These are phyloP conservation scores for Boletus edulis DNA, from an alignment of 768 basidiomycete genomes.

Conservation along the genomic window DNA sequence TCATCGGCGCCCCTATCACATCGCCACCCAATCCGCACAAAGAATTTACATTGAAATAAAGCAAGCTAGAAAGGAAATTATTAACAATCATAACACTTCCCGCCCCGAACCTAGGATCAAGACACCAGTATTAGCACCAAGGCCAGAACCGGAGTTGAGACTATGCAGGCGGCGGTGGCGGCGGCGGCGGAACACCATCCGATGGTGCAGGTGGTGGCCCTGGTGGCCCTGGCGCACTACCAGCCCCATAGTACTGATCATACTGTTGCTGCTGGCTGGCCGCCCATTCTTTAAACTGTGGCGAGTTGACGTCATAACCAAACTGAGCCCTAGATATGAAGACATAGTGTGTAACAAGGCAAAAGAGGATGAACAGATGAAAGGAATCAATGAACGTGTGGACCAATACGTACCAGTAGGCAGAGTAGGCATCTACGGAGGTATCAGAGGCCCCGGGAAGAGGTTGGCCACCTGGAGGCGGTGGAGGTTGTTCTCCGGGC, in stretches of 20 bases:
- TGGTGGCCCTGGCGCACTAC: slow-evolving; percentile 16
- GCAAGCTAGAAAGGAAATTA: slow-evolving; percentile 25
- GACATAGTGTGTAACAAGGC: background rate
- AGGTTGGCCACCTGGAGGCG: slow-evolving; percentile 49
- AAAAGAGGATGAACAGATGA: background rate
- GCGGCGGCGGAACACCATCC: slow-evolving; percentile 14
- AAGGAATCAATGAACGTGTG: background rate
- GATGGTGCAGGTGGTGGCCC: slow-evolving; percentile 25
- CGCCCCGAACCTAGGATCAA: slow-evolving; percentile 1
- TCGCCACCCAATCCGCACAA: background rate
- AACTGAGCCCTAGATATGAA: slow-evolving; percentile 63
- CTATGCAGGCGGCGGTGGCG: slow-evolving; percentile 29
- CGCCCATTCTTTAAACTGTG: slow-evolving; percentile 80
- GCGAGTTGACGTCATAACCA: slow-evolving; percentile 82
- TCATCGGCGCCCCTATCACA: no score
- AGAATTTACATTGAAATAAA: slow-evolving; percentile 34
- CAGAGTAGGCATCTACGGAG: slow-evolving; percentile 52
- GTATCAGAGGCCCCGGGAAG: slow-evolving; percentile 43
- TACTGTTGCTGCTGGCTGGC: slow-evolving; percentile 66
- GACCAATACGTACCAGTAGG: slow-evolving; percentile 53
- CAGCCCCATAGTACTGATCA: slow-evolving; percentile 58
- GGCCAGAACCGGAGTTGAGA: background rate
- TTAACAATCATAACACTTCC: slow-evolving; percentile 10
- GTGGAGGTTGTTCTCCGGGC: slow-evolving; percentile 51
- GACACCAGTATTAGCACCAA: background rate